phyloP scores from a whole-genome alignment of 2,329 filamentous ascomycete genomes.

The Lasiodiplodia theobromae region DNA sequence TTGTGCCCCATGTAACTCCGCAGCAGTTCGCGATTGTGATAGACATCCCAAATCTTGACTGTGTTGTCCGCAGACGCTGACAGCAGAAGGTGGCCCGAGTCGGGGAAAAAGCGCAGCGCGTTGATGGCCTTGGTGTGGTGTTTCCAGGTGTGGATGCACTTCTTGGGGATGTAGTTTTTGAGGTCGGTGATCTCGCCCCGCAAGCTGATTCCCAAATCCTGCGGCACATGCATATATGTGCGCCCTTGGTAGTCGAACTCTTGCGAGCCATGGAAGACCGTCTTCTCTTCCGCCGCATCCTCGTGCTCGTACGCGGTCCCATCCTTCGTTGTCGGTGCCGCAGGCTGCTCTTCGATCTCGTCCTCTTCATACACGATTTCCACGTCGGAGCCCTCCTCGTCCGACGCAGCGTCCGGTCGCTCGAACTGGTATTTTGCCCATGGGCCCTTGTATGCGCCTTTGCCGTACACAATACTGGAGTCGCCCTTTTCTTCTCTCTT shows the following conservation, averaged over 20 bases:
- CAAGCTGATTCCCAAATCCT: slow-evolving; percentile 61
- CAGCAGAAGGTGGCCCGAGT: slow-evolving; percentile 84
- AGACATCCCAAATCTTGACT: slow-evolving; percentile 93
- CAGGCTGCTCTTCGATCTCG: slow-evolving; percentile 66
- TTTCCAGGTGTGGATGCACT: slow-evolving; percentile 89
- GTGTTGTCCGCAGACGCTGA: slow-evolving; percentile 90
- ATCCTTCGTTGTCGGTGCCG: slow-evolving; percentile 66
- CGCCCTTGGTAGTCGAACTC: slow-evolving; percentile 93
- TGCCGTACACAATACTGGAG: slow-evolving; percentile 82
- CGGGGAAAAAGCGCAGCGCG: slow-evolving; percentile 86
- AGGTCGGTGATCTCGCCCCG: slow-evolving; percentile 78
- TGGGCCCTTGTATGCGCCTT: slow-evolving; percentile 88
- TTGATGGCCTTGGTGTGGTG: slow-evolving; percentile 82
- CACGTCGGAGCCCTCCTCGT: slow-evolving; percentile 71
- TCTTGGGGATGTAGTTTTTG: slow-evolving; percentile 95
- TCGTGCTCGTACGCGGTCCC: slow-evolving; percentile 60
- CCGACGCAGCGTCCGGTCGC: slow-evolving; percentile 72
- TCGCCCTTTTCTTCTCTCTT: slow-evolving; percentile 87
- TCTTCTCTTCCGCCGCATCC: slow-evolving; percentile 70
- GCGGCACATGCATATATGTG: slow-evolving; percentile 97
- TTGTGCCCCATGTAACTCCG: slow-evolving; percentile 91
- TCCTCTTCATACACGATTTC: slow-evolving; percentile 80
- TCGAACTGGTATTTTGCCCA: slow-evolving; percentile 87
- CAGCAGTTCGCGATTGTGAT: slow-evolving; percentile 85
- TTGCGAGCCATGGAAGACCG: slow-evolving; percentile 82